These are phyloP conservation scores for Sphagnum fallax DNA, from an alignment of 228 moss, liverwort and hornwort genomes.

Conservation along the genomic window DNA sequence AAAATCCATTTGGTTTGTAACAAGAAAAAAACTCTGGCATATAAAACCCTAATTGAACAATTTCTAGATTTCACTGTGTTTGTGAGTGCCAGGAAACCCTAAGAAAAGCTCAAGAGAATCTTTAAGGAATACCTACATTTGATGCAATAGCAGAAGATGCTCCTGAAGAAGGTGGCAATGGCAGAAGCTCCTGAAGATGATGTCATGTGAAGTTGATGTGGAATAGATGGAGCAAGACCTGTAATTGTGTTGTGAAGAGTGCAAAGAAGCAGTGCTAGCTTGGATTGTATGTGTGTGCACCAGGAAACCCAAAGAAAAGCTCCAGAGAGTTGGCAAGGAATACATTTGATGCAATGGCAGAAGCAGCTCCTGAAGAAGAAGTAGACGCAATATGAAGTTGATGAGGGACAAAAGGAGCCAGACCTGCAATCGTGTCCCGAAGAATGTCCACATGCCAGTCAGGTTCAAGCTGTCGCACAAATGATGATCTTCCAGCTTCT, in stretches of 20 bases:
- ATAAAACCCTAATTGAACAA: no score
- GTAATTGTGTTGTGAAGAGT: constrained; percentile 67
- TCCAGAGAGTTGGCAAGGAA: constrained; percentile 80
- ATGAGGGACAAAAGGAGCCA: constrained; percentile 91
- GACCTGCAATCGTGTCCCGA: constrained; percentile 66
- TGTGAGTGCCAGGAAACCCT: constrained; percentile 9
- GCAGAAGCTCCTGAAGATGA: constrained; percentile 14
- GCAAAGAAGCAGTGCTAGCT: not conserved
- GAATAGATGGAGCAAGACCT: constrained; percentile 81
- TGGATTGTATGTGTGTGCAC: no score
- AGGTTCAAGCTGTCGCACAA: constrained; percentile 94
- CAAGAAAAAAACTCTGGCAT: no score
- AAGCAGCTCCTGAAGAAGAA: constrained; percentile 28
- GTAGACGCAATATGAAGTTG: constrained; percentile 71
- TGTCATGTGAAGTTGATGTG: constrained; percentile 75
- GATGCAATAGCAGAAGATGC: constrained; percentile 34
- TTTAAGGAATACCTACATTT: constrained; percentile 64
- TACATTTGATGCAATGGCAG: constrained; percentile 68
- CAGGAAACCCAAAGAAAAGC: constrained; percentile 54
- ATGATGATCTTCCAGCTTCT: constrained; percentile 79
- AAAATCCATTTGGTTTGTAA: no score
- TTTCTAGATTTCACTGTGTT: no score
- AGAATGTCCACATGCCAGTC: constrained; percentile 97
- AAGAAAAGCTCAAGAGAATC: constrained; percentile 84
- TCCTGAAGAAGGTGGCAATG: constrained; percentile 42